Evolutionary conservation across 495 filamentous ascomycete genomes (phyloP).

Genomic region (Astrothelium macrocarpum): DNA sequence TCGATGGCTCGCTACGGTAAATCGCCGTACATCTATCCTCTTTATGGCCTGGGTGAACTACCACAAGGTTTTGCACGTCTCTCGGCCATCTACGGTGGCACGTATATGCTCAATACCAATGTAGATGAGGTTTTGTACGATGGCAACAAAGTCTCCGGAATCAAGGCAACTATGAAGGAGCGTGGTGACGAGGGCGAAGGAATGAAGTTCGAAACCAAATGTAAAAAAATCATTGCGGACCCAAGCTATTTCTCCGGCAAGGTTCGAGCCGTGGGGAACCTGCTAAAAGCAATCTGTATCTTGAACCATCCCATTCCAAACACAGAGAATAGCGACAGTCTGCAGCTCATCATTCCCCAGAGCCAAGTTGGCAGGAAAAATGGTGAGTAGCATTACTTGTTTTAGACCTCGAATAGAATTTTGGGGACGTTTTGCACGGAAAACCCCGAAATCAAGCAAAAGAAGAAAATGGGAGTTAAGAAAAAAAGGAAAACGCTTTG

Average conservation of each 20-base stretch:
- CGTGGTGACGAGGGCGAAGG: slow-evolving; percentile 61
- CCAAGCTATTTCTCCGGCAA: slow-evolving; percentile 94
- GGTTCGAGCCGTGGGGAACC: slow-evolving; percentile 73
- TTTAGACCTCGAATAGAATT: background rate
- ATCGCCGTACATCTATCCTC: slow-evolving; percentile 97
- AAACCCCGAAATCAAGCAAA: background rate
- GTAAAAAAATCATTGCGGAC: slow-evolving; percentile 91
- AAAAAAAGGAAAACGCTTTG: background rate
- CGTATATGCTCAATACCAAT: slow-evolving; percentile 96
- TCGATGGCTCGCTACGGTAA: slow-evolving; percentile 97
- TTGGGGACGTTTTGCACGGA: background rate
- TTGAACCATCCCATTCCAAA: slow-evolving; percentile 84
- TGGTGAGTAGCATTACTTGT: slow-evolving; percentile 45
- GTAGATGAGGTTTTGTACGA: slow-evolving; percentile 82
- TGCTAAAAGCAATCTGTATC: slow-evolving; percentile 94
- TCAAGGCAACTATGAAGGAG: slow-evolving; percentile 94
- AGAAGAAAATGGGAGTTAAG: too few species aligned
- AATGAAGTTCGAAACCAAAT: slow-evolving; percentile 93
- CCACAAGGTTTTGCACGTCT: slow-evolving; percentile 97
- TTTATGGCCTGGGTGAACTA: slow-evolving; percentile 94
- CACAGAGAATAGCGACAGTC: slow-evolving; percentile 82
- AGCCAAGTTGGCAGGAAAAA: slow-evolving; percentile 91
- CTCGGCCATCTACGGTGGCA: slow-evolving; percentile 95
- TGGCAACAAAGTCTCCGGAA: slow-evolving; percentile 73
- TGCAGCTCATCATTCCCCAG: slow-evolving; percentile 95